Percentiles rank a stretch among this genome's conserved stretches.
phyloP scores from a whole-genome alignment of 768 basidiomycete genomes.

The Punctularia strigosozonata region DNA sequence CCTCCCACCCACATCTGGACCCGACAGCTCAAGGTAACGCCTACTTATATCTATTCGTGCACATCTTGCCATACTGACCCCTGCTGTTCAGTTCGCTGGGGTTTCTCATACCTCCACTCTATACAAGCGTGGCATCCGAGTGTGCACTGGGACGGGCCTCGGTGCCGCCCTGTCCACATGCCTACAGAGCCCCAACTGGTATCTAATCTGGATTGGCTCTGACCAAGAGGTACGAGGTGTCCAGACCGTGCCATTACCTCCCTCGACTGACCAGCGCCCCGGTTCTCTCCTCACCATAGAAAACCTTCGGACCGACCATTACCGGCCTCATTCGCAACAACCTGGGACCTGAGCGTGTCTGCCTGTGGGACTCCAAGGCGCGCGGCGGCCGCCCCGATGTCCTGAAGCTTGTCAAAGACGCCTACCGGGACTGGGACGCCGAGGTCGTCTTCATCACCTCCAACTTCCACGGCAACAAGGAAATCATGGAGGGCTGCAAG shows the following conservation, averaged over 20 bases:
- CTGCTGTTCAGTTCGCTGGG: slow-evolving; percentile 50
- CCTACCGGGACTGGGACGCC: slow-evolving; percentile 56
- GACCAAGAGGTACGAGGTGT: slow-evolving; percentile 31
- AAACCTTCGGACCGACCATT: slow-evolving; percentile 76
- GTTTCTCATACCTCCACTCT: slow-evolving; percentile 71
- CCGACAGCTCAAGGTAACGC: slow-evolving; percentile 61
- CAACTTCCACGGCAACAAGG: slow-evolving; percentile 68
- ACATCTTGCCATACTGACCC: not conserved
- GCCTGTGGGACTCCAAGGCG: slow-evolving; percentile 68
- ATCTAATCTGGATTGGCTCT: slow-evolving; percentile 11
- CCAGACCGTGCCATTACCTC: slow-evolving; percentile 5
- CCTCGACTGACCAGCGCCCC: slow-evolving; percentile 10
- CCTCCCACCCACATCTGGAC: slow-evolving; percentile 69
- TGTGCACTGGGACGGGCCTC: slow-evolving; percentile 76
- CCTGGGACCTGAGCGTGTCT: slow-evolving; percentile 60
- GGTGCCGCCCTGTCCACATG: slow-evolving; percentile 72
- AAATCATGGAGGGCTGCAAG: slow-evolving; percentile 74
- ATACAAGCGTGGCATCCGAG: slow-evolving; percentile 71
- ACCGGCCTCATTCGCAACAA: slow-evolving; percentile 60
- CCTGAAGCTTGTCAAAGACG: slow-evolving; percentile 65
- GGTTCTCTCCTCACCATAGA: slow-evolving; percentile 70
- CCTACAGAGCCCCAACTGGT: slow-evolving; percentile 68
- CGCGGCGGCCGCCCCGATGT: slow-evolving; percentile 67
- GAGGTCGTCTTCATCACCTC: slow-evolving; percentile 81
- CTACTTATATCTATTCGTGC: not conserved